A percentile compares a stretch with the other conserved stretches of the same genome.
These are phyloP conservation scores for Paramyrothecium sp. DNA, from an alignment of 2,329 filamentous ascomycete genomes.

Conservation along the genomic window DNA sequence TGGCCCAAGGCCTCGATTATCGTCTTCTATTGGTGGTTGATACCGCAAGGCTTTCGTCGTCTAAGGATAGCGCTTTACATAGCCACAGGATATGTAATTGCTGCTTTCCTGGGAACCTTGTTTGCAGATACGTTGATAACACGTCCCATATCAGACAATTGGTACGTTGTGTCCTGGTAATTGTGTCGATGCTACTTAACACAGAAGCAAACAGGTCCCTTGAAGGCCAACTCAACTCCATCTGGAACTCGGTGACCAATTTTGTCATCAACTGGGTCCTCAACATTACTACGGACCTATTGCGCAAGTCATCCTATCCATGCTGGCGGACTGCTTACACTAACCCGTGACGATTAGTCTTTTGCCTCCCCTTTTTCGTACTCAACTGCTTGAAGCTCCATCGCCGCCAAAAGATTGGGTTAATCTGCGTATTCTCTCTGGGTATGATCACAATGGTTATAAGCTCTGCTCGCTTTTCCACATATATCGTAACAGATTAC, in stretches of 20 bases:
- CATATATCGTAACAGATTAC: background rate
- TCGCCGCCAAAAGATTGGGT: background rate
- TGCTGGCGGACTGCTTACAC: background rate
- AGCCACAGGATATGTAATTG: background rate
- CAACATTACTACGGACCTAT: background rate
- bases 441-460: background rate
- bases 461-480: background rate
- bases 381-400: conserved; percentile 1
- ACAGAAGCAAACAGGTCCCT: background rate
- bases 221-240: background rate
- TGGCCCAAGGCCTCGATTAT: background rate
- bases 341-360: background rate
- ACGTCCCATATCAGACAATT: background rate
- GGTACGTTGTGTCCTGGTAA: background rate
- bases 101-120: background rate
- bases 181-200: background rate
- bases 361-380: background rate
- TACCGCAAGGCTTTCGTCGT: background rate
- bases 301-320: background rate
- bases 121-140: conserved; percentile 1
- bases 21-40: conserved; percentile 1
- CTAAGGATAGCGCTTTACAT: background rate
- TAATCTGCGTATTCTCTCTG: background rate
- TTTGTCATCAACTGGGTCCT: background rate
- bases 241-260: background rate